Base-by-base conservation (phyloP, 2,329 filamentous ascomycete species). In the Trichoderma oligosporum region DNA sequence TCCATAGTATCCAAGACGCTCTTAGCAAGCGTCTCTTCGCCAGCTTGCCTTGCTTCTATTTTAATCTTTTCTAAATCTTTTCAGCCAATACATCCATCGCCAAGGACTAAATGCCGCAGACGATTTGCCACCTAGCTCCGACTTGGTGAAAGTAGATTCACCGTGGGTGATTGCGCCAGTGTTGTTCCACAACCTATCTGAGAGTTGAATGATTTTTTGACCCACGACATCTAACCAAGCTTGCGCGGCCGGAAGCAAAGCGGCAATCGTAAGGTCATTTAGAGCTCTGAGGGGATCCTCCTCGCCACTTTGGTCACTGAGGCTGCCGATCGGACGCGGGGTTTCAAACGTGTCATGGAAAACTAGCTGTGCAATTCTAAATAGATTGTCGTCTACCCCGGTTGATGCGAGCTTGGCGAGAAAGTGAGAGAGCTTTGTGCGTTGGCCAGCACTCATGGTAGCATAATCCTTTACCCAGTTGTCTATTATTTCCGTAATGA, bases 21-120 rank as follows among this genome's bases (percentile, higher is more conserved):
- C 29, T 36, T 35, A 6, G 31, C 48, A 35, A 52, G 29, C 25
- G n/a, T 24, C 2, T 36, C 36, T 22, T 54, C 38, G 24, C 27
- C 39, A 7, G 38, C 27, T 36, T 25, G 16, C 35, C 29, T 33
- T 48, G 53, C 53, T 41, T 56, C 53, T 16, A 48, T 29, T 33
- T 27, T 27, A 29, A 56, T 56, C 14, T 56, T 33, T 18, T 56
- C 24, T 14, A 48, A n/a, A 1, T 38, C 53, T 22, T 41, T 56
- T 56, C 24, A 56, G 11, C 53, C 42, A 56, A 41, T 48, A 48
- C 42, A 56, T 56, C 53, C 53, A 56, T 48, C 53, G 33, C 53
- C 53, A 56, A 22, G 53, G 53, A 36, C 20, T 56, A 31, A 56
- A 56, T 29, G 41, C 53, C 12, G 53, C 36, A 18, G 53, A 31